Conservation (phyloP, 2,329 filamentous ascomycete genomes). For the Cytospora paraplurivora region DNA sequence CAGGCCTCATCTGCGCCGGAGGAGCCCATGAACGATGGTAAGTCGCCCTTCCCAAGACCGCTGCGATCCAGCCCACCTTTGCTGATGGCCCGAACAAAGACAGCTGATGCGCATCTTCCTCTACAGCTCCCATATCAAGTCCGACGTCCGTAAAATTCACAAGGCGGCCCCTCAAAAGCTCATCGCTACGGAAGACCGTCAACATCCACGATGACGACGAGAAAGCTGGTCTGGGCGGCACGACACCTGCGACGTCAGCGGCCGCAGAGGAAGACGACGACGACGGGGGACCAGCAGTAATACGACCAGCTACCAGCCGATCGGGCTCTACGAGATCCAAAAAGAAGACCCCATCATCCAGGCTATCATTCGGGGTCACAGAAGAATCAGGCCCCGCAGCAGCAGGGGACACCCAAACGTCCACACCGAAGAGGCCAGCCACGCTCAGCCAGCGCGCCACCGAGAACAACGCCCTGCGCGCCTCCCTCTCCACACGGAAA, state of each 20-base stretch:
- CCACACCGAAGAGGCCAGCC: constrained; percentile 55
- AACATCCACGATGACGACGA: constrained; percentile 46
- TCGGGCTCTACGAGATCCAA: constrained; percentile 61
- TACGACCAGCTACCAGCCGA: constrained; percentile 51
- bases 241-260: constrained; percentile 27
- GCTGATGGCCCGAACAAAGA: constrained; percentile 34
- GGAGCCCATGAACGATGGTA: constrained; percentile 42
- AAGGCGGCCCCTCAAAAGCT: constrained; percentile 59
- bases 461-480: constrained; percentile 45
- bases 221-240: constrained; percentile 27
- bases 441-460: constrained; percentile 40
- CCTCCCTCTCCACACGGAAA: constrained; percentile 45
- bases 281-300: constrained; percentile 49
- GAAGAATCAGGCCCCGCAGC: constrained; percentile 48
- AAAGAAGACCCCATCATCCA: constrained; percentile 71
- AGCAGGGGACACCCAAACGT: constrained; percentile 49
- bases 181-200: constrained; percentile 59
- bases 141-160: constrained; percentile 48
- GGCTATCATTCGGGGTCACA: constrained; percentile 74
- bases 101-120: constrained; percentile 37
- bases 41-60: constrained; percentile 32
- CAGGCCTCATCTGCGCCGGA: constrained; percentile 30
- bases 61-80: constrained; percentile 17
- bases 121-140: constrained; percentile 34
- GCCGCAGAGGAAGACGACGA: constrained; percentile 46